Evolutionary conservation across 371 early-diverging fungal genomes (phyloP).

Genomic region (Coemansia sp.): DNA sequence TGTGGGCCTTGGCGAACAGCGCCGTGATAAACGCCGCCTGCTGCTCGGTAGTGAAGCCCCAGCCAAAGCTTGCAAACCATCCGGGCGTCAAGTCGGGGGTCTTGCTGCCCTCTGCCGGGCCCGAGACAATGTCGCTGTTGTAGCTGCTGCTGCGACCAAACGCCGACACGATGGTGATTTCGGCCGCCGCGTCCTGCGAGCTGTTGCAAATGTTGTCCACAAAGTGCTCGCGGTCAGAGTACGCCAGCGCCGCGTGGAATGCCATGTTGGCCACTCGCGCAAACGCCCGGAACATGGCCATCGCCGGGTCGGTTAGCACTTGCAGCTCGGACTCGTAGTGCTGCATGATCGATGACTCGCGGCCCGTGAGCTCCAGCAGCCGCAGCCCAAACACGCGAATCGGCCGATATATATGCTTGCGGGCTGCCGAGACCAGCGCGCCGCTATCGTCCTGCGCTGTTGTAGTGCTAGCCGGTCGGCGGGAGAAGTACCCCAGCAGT

Average conservation of each 20-base stretch:
- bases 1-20: constrained; percentile 48
- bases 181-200: constrained; percentile 46
- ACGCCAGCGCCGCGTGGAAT: constrained; percentile 48
- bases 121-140: constrained; percentile 2
- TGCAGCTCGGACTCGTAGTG: constrained; percentile 61
- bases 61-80: constrained; percentile 44
- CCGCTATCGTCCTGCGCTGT: background rate
- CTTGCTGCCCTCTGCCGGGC: background rate
- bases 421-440: background rate
- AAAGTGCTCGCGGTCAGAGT: constrained; percentile 53
- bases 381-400: constrained; percentile 62
- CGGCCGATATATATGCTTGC: constrained; percentile 13
- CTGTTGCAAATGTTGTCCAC: constrained; percentile 53
- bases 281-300: constrained; percentile 75
- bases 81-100: constrained; percentile 16
- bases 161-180: constrained; percentile 54
- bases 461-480: constrained; percentile 17
- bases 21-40: constrained; percentile 55
- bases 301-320: constrained; percentile 64
- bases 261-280: constrained; percentile 62
- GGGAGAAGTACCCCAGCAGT: constrained; percentile 61
- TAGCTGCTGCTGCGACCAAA: constrained; percentile 47
- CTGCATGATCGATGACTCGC: constrained; percentile 73
- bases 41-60: constrained; percentile 48
- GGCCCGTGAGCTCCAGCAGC: constrained; percentile 68